Base-by-base conservation (phyloP, 164 flowering plant genomes). In the Pachysandra terminalis region DNA sequence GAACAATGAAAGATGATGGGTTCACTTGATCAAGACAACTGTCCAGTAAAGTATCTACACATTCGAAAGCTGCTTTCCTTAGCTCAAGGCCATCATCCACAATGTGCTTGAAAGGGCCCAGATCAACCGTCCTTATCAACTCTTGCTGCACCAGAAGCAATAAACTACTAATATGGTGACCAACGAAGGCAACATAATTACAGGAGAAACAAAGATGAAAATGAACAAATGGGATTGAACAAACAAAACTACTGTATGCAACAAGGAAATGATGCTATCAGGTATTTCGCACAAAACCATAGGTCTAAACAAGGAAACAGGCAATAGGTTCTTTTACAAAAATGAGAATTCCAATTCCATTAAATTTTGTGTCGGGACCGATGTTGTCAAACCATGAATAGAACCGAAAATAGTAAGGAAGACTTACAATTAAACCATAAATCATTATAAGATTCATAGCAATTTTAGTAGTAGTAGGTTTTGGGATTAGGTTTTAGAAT, bases 61-160 rank as follows among this genome's bases (percentile, higher is more conserved):
- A 96, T 83, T 96, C 99, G 82, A 96, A 96, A 72, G 99, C 97
- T 66, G 99, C 97, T 78, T 96, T 96, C 74, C 99, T 81, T 68
- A 96, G 78, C 81, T 96, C 99, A 71, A 96, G 96, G 24, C 99
- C 99, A 83, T 96, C 99, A 79, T 96, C 99, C 59, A 96, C 98
- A 63, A 83, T 81, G 75, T 96, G 99, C 89, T 96, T 96, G 71
- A 96, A 96, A 68, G 99, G 99, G 71, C 99, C 99, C 69, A 96
- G 93, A 83, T 96, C 98, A 66, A 96, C 99, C 23, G 97, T 93
- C 79, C 98, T 84, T 56, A 96, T 96, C 82, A 96, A 80, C 71
- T 91, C 99, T 93, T 85, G 73, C 99, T 96, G 96, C 81, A 80
- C 19, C 28, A 68, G 27, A 68, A 74, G 63, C 10, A 63, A 26